Evolutionary conservation across 2,329 filamentous ascomycete genomes (phyloP), one percentile per base, ranked within the genome.

Genomic region (Monosporascus sp.): DNA sequence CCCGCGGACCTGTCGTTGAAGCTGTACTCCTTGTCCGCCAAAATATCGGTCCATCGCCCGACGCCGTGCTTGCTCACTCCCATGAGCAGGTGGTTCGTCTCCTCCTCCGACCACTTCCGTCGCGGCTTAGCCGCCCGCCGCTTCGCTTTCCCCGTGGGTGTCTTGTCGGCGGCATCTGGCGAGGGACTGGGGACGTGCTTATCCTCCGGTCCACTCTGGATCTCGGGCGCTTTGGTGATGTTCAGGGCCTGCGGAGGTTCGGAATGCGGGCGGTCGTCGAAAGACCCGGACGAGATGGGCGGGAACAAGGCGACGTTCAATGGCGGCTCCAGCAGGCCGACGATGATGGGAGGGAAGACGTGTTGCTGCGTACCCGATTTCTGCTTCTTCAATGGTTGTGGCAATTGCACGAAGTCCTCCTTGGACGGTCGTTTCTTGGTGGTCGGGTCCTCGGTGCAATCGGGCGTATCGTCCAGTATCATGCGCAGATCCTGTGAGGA

Each of bases 341-440:
- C 84, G 64, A 86, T 85, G 56, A 86, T 86, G 50, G 83, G 83
- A 8, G 83, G 83, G 63, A 83, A 79, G 48, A 78, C 71, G 9
- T 69, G 76, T 60, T 81, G 78, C 56, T 80, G 77, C 14, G 76
- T 72, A 3, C 68, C 58, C 17, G 82, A 78, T 64, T 82, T 85
- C 59, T 83, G 81, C 63, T 85, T 85, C 72, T 85, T 85, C 47
- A 82, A 73, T 3, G 82, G 83, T 61, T 85, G 81, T 1, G 83
- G 83, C 17, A 86, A 71, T 63, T 85, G 82, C 38, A 84, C 76
- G 56, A 84, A 81, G 56, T 85, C 82, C 53, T 86, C 83, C 58
- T 83, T 83, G 52, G 70, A 71, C 27, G 74, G 73, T n/a, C 81
- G 73, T 66, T 84, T 85, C 69, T 83, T 84, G 49, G 71, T 74